Evolutionary conservation across 441 rosid species (phyloP).

Genomic region (Erodium texanum): DNA sequence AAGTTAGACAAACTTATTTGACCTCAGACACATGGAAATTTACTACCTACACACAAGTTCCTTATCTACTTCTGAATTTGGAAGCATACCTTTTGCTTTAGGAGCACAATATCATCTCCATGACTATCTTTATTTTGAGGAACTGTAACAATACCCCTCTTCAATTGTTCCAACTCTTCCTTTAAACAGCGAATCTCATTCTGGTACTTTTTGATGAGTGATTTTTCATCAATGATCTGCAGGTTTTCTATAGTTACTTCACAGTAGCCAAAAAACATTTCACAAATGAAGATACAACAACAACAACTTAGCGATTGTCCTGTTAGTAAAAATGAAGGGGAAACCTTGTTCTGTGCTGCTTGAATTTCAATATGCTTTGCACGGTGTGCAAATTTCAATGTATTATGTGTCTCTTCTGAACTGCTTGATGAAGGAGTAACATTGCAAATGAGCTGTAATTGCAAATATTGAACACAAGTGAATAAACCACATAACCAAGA

Average conservation of each 20-base stretch:
- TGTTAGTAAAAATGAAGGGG: constrained; percentile 10
- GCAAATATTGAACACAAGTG: constrained; percentile 22
- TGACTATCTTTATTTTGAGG: constrained; percentile 21
- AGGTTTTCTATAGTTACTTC: constrained; percentile 17
- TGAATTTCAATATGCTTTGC: constrained; percentile 75
- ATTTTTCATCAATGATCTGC: constrained; percentile 75
- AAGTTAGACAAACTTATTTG: neutral
- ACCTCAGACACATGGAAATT: neutral
- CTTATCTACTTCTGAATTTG: neutral
- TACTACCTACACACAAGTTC: neutral
- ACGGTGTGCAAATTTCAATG: constrained; percentile 74
- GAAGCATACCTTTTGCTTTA: constrained; percentile 73
- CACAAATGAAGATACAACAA: neutral
- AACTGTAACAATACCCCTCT: constrained; percentile 54
- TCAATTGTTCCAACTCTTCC: constrained; percentile 61
- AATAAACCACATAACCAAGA: neutral
- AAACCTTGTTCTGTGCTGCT: constrained; percentile 60
- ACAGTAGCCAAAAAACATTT: too few relatives aligned
- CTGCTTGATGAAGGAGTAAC: constrained; percentile 74
- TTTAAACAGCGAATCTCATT: constrained; percentile 57
- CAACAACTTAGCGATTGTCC: too few relatives aligned
- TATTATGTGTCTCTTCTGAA: constrained; percentile 73
- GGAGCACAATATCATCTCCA: constrained; percentile 67
- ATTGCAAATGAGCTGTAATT: constrained; percentile 69
- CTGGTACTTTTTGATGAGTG: constrained; percentile 69